Base-by-base conservation (phyloP, 228 moss, liverwort and hornwort genomes). In the Sphagnum fallax region DNA sequence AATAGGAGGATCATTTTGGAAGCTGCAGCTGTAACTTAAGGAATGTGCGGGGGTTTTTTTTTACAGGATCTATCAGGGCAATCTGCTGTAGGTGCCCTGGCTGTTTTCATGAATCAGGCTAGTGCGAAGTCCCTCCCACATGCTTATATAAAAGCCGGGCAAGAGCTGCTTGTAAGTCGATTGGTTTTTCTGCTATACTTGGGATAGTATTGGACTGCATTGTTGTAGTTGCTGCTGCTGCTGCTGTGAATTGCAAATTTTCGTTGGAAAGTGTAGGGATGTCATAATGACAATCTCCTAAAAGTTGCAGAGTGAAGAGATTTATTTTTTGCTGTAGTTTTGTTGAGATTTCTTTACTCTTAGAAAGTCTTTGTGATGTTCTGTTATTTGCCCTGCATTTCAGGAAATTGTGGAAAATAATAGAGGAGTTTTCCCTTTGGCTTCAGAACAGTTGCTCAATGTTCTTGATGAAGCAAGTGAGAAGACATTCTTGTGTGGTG, bases 391-490 rank as follows among this genome's bases (percentile, higher is more conserved):
- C 32, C 32, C 32, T 2, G 2, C 32, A 32, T 70, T 77, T 50
- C 55, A 93, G 91, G 84, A 90, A 59, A 74, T 90, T 3, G 70
- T 91, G 50, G 80, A 87, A 50, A 89, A 74, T 60, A 84, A 70
- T 6, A 51, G 70, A 50, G 61, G 52, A 48, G n/a, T 59, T 4
- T 59, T 70, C 64, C 69, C 73, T 16, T 70, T 90, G 14, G 63
- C 77, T 4, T 85, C 88, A 8, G 62, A 85, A 65, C 69, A 77
- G 70, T 74, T 97, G n/a, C 69, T 97, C 32, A 77, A 70, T 57
- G 76, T 84, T 63, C 52, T 97, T 8, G 90, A 97, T 71, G 89
- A 93, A 76, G 88, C 90, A 0, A 97, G 88, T 65, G 93, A 97
- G 82, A 91, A 47, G 64, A 91, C 89, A 0, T 93, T 90, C 5